Evolutionary conservation across 257 asterid species (phyloP), one percentile per base, ranked within the genome.

Genomic region (Ilex asprella): DNA sequence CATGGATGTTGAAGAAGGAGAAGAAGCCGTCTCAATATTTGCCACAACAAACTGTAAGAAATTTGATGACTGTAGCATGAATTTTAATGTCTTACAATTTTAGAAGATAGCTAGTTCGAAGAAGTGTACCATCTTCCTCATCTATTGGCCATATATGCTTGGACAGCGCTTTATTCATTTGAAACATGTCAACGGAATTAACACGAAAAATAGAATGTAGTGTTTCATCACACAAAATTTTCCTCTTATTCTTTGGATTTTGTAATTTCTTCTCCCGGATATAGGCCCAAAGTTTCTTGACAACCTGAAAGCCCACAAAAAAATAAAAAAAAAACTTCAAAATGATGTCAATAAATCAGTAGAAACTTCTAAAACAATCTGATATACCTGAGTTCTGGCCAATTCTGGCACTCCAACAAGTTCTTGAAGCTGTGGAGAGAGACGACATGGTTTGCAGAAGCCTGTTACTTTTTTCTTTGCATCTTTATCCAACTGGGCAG

Each of bases 91-190:
- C 41, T 35, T 35, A 35, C 41, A 35, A 35, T 3, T 35, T 8
- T 3, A 35, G 5, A 35, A 35, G 41, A 35, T 35, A 35, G 27
- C 41, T 35, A 8, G 14, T 16, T 21, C 0, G 41, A 64, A 56
- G 27, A 16, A 27, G 10, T 21, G 27, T 71, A 78, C 78, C 81
- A 55, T 54, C 67, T 39, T 62, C 61, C 16, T 30, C 62, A 43
- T 74, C 80, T 30, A 77, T 57, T 43, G 86, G 83, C 86, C 86
- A 80, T 39, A 74, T 69, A 66, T 80, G 83, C 68, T 80, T 72
- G 31, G 79, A 56, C 32, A 81, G 69, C 52, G 27, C 72, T 62
- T 73, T 70, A 44, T 75, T 72, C 86, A 81, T 81, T 66, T 67
- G 67, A 66, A 81, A 81, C 83, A 78, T 81, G 73, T 81, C 75